Evolutionary conservation across 164 flowering plant genomes (phyloP).

Genomic region (Berberis thunbergii): DNA sequence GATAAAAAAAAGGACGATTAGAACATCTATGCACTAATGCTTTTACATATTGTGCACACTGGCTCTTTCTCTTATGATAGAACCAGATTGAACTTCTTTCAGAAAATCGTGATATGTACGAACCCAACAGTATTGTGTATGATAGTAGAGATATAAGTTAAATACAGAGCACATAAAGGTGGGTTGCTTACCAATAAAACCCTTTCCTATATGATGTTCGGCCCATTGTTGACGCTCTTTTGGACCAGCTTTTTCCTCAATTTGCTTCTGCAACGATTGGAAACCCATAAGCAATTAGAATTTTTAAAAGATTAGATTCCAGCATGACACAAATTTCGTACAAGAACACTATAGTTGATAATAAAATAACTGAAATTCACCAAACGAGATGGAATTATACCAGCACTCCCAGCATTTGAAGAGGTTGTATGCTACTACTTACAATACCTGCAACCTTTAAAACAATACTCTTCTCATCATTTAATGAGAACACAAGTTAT

Average conservation of each 20-base stretch:
- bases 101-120: too few relatives aligned
- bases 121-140: too few relatives aligned
- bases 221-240: slow-evolving; percentile 34
- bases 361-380: neutral
- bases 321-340: neutral
- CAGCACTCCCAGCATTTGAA: slow-evolving; percentile 40
- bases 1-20: too few relatives aligned
- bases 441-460: slow-evolving; percentile 49
- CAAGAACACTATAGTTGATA: neutral
- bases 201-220: slow-evolving; percentile 30
- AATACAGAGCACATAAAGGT: neutral
- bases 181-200: slow-evolving; percentile 35
- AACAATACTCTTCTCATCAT: slow-evolving; percentile 1
- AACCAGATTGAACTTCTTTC: too few relatives aligned
- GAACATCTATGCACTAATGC: too few relatives aligned
- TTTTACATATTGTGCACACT: too few relatives aligned
- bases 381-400: slow-evolving; percentile 18
- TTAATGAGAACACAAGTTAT: neutral
- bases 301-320: neutral
- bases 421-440: slow-evolving; percentile 56
- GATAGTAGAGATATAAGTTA: neutral
- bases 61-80: too few relatives aligned
- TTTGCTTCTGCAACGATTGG: slow-evolving; percentile 24
- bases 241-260: slow-evolving; percentile 39
- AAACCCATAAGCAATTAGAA: neutral